Evolutionary conservation across 2,329 filamentous ascomycete species (phyloP).

Genomic region (Aspergillus costaricaensis): DNA sequence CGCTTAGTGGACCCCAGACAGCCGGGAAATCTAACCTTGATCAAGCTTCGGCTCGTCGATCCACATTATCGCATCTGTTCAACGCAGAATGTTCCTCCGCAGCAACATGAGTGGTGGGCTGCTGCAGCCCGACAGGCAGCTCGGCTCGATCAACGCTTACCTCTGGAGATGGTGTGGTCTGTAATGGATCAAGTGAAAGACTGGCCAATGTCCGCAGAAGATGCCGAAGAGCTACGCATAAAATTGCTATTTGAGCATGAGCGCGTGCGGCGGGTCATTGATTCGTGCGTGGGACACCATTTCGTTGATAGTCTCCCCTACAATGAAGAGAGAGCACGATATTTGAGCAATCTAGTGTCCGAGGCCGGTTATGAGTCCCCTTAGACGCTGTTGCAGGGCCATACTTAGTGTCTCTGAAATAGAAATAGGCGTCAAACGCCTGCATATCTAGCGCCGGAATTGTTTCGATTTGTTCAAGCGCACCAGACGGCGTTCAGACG

Average conservation of each 20-base stretch:
- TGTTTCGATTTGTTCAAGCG: too few relatives aligned
- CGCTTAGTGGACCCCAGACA: background rate
- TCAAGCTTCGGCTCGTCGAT: background rate
- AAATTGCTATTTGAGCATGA: background rate
- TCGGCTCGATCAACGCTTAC: background rate
- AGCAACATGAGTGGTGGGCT: background rate
- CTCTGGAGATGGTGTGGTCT: background rate
- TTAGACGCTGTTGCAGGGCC: too few relatives aligned
- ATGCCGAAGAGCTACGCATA: background rate
- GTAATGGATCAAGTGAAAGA: background rate
- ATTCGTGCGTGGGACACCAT: constrained; percentile 1
- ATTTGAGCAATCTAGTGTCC: too few relatives aligned
- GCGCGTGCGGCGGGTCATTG: background rate
- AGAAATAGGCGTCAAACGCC: too few relatives aligned
- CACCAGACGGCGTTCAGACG: too few relatives aligned
- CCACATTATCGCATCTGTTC: background rate
- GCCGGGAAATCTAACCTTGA: background rate
- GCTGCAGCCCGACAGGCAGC: background rate
- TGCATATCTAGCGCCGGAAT: too few relatives aligned
- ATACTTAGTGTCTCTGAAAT: too few relatives aligned
- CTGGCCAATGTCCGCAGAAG: background rate
- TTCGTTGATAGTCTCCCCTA: too few relatives aligned
- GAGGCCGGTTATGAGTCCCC: too few relatives aligned
- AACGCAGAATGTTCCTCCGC: background rate
- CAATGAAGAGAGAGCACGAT: too few relatives aligned